Conservation (phyloP, 352 stramenopile genomes). For the Phytopythium mirpurense region DNA sequence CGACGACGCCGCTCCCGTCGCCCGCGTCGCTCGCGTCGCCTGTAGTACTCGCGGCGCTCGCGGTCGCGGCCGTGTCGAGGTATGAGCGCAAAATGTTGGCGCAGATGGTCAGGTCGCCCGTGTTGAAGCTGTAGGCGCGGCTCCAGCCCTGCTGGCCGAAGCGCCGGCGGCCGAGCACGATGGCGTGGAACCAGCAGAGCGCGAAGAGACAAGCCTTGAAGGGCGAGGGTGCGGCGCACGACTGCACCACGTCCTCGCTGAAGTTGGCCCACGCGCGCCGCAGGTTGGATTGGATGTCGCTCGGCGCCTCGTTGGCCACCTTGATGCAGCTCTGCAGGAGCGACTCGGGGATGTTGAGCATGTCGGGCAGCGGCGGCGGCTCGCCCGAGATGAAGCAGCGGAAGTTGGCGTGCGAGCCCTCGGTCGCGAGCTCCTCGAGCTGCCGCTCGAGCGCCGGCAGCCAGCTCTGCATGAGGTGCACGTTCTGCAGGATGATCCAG, state of each 20-base stretch:
- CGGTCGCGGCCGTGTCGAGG: conserved; percentile 84
- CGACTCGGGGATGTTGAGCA: conserved; percentile 96
- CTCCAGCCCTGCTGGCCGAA: conserved; percentile 95
- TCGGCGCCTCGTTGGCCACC: conserved; percentile 93
- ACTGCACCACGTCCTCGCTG: conserved; percentile 83
- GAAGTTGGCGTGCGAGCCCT: conserved; percentile 91
- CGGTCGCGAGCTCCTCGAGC: conserved; percentile 86
- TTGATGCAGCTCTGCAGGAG: conserved; percentile 96
- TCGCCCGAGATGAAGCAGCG: conserved; percentile 96
- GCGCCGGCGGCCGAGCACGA: conserved; percentile 88
- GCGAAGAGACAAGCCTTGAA: conserved; percentile 94
- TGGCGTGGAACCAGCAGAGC: conserved; percentile 95
- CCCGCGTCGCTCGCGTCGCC: too few species aligned
- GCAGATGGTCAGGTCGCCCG: conserved; percentile 93
- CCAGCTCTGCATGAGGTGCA: conserved; percentile 96
- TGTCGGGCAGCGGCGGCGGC: conserved; percentile 87
- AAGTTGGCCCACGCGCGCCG: conserved; percentile 94
- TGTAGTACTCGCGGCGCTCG: neutral
- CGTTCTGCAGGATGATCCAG: conserved; percentile 96
- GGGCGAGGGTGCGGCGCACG: conserved; percentile 84
- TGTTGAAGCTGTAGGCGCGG: conserved; percentile 95
- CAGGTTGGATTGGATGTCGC: conserved; percentile 95
- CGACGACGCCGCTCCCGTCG: conserved; percentile 15
- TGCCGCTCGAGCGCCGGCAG: conserved; percentile 91
- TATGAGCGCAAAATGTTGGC: conserved; percentile 93